A percentile compares a stretch with the other conserved stretches of the same genome.
These are phyloP conservation scores for Globisporangium echinulatum DNA, from an alignment of 352 stramenopile genomes.

Conservation along the genomic window DNA sequence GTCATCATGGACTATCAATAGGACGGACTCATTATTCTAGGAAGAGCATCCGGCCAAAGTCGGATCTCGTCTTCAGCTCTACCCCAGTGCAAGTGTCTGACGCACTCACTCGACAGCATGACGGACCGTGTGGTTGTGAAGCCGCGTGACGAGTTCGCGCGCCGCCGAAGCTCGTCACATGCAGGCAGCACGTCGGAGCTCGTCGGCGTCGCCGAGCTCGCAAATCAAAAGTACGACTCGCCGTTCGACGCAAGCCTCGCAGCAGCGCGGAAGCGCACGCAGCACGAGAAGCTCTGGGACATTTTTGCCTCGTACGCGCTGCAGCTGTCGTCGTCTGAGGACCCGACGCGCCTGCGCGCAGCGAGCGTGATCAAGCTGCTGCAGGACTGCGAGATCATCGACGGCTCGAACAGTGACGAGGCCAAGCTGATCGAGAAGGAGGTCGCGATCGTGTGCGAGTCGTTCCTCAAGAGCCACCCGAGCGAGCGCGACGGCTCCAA, in stretches of 20 bases:
- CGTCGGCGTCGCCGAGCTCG: slow-evolving; percentile 10
- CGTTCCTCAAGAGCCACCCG: slow-evolving; percentile 54
- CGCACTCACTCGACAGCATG: slow-evolving; percentile 1
- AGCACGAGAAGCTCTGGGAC: slow-evolving; percentile 73
- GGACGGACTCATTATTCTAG: no score
- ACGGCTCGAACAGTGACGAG: slow-evolving; percentile 37
- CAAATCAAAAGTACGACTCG: slow-evolving; percentile 45
- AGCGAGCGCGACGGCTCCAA: slow-evolving; percentile 52
- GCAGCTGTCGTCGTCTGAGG: slow-evolving; percentile 58
- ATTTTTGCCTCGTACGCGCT: slow-evolving; percentile 74
- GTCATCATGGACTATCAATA: no score
- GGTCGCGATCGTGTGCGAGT: slow-evolving; percentile 69
- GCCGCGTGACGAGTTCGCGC: slow-evolving; percentile 8
- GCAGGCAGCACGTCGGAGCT: neutral
- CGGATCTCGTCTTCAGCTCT: no score
- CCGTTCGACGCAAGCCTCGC: slow-evolving; percentile 61
- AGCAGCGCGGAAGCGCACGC: slow-evolving; percentile 37
- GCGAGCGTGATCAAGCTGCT: slow-evolving; percentile 66
- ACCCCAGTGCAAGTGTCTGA: no score
- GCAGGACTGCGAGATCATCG: slow-evolving; percentile 71
- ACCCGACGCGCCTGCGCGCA: slow-evolving; percentile 66
- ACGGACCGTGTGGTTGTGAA: slow-evolving; percentile 3
- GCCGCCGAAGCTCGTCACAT: slow-evolving; percentile 3
- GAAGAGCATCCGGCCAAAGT: no score
- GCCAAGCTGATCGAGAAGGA: slow-evolving; percentile 67